Evolutionary conservation across 495 filamentous ascomycete species (phyloP).

Genomic region (Aspergillus saccharolyticus): DNA sequence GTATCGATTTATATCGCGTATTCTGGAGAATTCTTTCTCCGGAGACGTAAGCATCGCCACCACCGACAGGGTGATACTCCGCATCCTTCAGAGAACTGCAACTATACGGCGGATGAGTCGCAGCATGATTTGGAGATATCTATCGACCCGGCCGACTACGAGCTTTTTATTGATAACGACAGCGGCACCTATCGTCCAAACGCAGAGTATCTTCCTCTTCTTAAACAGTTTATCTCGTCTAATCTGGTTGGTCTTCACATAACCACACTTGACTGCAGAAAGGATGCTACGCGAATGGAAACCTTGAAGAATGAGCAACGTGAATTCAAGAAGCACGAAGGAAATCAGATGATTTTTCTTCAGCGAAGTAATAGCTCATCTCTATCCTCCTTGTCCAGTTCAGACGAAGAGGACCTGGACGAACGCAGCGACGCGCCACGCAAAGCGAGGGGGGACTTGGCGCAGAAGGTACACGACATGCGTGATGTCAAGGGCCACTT

Average conservation of each 20-base stretch:
- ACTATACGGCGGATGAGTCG: conserved; percentile 37
- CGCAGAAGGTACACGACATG: conserved; percentile 35
- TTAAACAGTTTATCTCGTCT: conserved; percentile 60
- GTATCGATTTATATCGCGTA: conserved; percentile 86
- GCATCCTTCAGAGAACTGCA: conserved; percentile 10
- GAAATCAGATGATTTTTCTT: conserved; percentile 57
- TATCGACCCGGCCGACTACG: conserved; percentile 63
- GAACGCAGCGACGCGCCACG: conserved; percentile 38
- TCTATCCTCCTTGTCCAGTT: conserved; percentile 58
- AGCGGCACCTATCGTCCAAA: conserved; percentile 90
- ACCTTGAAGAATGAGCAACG: conserved; percentile 59
- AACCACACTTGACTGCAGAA: conserved; percentile 59
- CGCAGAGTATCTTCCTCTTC: conserved; percentile 60
- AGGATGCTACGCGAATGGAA: conserved; percentile 57
- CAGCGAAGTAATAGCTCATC: conserved; percentile 54
- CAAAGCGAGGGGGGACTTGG: conserved; percentile 28
- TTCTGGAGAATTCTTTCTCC: conserved; percentile 88
- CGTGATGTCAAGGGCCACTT: conserved; percentile 40
- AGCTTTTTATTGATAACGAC: conserved; percentile 92
- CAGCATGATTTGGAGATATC: conserved; percentile 32
- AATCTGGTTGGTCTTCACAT: conserved; percentile 74
- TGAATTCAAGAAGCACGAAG: conserved; percentile 58
- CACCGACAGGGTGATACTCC: conserved; percentile 23
- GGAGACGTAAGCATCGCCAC: conserved; percentile 51
- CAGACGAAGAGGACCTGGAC: conserved; percentile 69